A percentile compares a stretch with the other conserved stretches of the same genome.
These are phyloP conservation scores for Aspergillus transmontanensis DNA, from an alignment of 2,329 filamentous ascomycete genomes.

Conservation along the genomic window DNA sequence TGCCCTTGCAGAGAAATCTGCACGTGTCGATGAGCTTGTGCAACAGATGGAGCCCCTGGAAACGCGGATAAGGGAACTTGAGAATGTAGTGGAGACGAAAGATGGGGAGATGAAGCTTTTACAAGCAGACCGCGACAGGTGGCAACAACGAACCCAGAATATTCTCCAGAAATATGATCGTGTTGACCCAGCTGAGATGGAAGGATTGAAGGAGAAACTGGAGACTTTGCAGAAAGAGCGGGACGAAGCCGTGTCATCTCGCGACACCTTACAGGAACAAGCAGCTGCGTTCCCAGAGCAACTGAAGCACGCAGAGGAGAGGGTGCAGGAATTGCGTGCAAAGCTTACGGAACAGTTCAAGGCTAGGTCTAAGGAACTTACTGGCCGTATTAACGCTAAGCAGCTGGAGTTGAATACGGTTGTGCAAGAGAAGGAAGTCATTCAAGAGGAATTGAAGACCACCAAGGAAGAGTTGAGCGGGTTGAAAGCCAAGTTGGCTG, in stretches of 20 bases:
- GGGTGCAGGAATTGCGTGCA: slow-evolving; percentile 52
- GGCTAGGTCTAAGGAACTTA: slow-evolving; percentile 64
- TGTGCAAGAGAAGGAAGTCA: slow-evolving; percentile 65
- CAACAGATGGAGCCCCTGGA: slow-evolving; percentile 80
- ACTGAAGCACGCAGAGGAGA: slow-evolving; percentile 50
- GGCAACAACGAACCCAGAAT: slow-evolving; percentile 93
- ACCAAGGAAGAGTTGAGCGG: slow-evolving; percentile 60
- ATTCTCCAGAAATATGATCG: slow-evolving; percentile 96
- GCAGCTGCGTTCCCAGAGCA: slow-evolving; percentile 52
- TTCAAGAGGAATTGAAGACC: slow-evolving; percentile 69
- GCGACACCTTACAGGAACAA: slow-evolving; percentile 54
- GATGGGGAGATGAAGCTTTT: slow-evolving; percentile 87
- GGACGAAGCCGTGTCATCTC: slow-evolving; percentile 62
- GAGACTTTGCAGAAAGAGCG: slow-evolving; percentile 66
- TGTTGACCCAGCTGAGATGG: slow-evolving; percentile 89
- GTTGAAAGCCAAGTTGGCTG: slow-evolving; percentile 57
- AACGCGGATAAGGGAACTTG: slow-evolving; percentile 75
- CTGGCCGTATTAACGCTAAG: slow-evolving; percentile 60
- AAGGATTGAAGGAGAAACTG: slow-evolving; percentile 81
- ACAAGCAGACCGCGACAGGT: slow-evolving; percentile 87
- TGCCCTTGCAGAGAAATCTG: slow-evolving; percentile 72
- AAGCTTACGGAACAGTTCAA: slow-evolving; percentile 56
- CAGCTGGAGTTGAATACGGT: slow-evolving; percentile 51
- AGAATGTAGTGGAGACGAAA: slow-evolving; percentile 77
- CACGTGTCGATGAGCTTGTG: slow-evolving; percentile 73